Base-by-base conservation (phyloP, 768 basidiomycete species). In the Russula ochroleuca region DNA sequence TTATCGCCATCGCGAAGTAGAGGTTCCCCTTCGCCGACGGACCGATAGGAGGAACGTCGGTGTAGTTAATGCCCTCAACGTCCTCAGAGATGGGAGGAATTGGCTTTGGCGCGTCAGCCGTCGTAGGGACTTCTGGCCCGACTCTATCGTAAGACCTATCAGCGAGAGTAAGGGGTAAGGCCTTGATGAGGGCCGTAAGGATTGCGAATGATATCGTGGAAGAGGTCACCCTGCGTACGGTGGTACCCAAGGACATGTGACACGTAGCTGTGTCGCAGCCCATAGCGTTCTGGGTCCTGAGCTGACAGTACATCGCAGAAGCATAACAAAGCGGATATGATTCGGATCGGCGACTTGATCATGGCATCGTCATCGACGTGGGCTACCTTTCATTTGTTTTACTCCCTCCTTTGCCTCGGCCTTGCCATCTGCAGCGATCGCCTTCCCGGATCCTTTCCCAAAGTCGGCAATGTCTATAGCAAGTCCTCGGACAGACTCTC, bases 121-220 rank as follows among this genome's bases (percentile, higher is more conserved):
- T 43, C 9, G 38, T 33, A 25, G n/a, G 49, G 14, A 5, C 63
- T 4, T 15, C 50, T 11, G 35, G 35, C n/a, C 60, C 40, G n/a
- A 31, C n/a, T 15, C n/a, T 48, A 25, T 70, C 71, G 73, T 82
- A 80, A 4, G 85, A 84, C 72, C 83, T 82, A 70, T 91, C 85
- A 53, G 91, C 88, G 62, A 94, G 80, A 48, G 85, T 86, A 64
- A 92, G 79, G 4, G 96, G 94, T 2, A 97, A 82, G 15, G 86
- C 81, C 35, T 82, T 75, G 63, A 87, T 70, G 23, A 98, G 94
- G 94, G 0, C 80, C 83, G 69, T 91, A 98, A 8, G 93, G 94
- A 70, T 83, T 81, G 71, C 83, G 83, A 66, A 98, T 80, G 60
- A 92, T 76, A 19, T 82, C 71, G 31, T 98, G 83, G 81, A 83